A percentile compares a stretch with the other conserved stretches of the same genome.
Conservation (phyloP, 2,329 filamentous ascomycete genomes). For the Cadophora sp. region DNA sequence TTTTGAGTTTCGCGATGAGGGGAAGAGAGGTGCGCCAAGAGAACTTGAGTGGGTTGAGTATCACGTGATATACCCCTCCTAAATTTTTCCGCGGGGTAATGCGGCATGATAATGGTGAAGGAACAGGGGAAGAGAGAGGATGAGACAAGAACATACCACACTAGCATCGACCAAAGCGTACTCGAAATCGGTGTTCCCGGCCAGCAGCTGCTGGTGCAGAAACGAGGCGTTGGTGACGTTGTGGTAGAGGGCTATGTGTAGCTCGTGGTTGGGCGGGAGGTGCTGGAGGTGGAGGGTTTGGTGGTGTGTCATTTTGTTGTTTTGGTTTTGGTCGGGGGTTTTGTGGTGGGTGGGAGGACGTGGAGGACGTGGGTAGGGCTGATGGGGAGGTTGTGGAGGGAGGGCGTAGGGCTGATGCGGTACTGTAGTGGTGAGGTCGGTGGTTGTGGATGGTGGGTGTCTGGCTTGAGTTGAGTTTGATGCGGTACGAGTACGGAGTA, state of each 20-base stretch:
- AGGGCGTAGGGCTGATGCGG: no score
- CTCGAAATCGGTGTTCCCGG: slow-evolving; percentile 83
- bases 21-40: neutral
- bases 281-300: slow-evolving; percentile 79
- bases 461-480: no score
- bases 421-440: no score
- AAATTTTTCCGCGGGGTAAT: slow-evolving; percentile 3
- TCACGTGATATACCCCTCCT: slow-evolving; percentile 13
- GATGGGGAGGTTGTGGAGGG: neutral
- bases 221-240: slow-evolving; percentile 79
- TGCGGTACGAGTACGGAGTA: no score
- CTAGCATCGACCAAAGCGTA: slow-evolving; percentile 93
- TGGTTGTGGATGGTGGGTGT: no score
- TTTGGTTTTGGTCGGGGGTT: neutral
- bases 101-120: neutral
- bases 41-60: neutral
- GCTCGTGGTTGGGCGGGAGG: slow-evolving; percentile 67
- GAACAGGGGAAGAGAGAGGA: neutral
- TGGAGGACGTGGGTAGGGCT: neutral
- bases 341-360: neutral
- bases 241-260: slow-evolving; percentile 79
- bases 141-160: slow-evolving; percentile 59
- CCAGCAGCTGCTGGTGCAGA: slow-evolving; percentile 83
- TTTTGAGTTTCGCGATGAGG: no score
- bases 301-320: slow-evolving; percentile 42